Conservation (phyloP, 2,329 filamentous ascomycete genomes). For the Exophiala aquamarina region DNA sequence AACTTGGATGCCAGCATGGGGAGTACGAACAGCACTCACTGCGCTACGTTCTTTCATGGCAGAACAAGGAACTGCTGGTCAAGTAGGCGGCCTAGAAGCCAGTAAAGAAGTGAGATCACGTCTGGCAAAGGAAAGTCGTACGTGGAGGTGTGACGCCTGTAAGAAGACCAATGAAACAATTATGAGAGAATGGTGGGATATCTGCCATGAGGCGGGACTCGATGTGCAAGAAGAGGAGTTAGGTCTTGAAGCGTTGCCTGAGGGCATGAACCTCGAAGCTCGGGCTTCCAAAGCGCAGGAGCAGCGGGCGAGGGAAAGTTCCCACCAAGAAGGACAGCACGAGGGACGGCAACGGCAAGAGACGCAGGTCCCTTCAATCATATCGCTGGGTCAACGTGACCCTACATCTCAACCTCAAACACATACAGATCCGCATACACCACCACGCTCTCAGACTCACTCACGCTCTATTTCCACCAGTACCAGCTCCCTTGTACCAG, state of each 20-base stretch:
- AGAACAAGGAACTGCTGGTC: conserved; percentile 73
- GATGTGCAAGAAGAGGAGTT: conserved; percentile 39
- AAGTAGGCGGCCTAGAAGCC: conserved; percentile 85
- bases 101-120: conserved; percentile 64
- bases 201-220: conserved; percentile 46
- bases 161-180: conserved; percentile 71
- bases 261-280: conserved; percentile 65
- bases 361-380: background rate
- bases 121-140: conserved; percentile 66
- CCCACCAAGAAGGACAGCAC: background rate
- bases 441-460: background rate
- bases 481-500: conserved; percentile 46
- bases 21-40: conserved; percentile 81
- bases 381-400: background rate
- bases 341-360: background rate
- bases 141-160: conserved; percentile 71
- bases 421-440: background rate
- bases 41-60: conserved; percentile 90
- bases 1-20: conserved; percentile 98
- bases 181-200: conserved; percentile 67
- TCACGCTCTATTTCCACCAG: background rate
- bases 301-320: background rate
- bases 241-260: conserved; percentile 49
- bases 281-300: conserved; percentile 53
- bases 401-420: background rate